These are phyloP conservation scores for Ophidiomyces ophidiicola DNA, from an alignment of 2,329 filamentous ascomycete genomes.

Conservation along the genomic window DNA sequence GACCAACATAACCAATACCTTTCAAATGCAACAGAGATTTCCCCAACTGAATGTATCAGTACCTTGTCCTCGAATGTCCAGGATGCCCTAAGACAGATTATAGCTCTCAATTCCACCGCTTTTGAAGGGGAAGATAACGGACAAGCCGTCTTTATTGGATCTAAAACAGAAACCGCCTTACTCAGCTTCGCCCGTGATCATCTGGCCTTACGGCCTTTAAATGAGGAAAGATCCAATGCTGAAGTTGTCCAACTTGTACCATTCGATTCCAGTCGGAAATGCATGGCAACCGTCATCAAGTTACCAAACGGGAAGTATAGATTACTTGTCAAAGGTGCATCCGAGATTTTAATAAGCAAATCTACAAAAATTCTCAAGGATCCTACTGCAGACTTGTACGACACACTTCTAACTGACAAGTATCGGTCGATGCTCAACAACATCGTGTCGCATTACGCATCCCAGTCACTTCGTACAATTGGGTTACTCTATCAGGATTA, in stretches of 20 bases:
- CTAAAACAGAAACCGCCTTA: constrained; percentile 65
- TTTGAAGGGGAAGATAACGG: constrained; percentile 55
- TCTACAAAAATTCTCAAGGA: constrained; percentile 25
- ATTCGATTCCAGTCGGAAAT: constrained; percentile 65
- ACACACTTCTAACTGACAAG: constrained; percentile 22
- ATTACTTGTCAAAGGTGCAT: constrained; percentile 38
- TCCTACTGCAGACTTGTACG: constrained; percentile 16
- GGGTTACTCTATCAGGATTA: constrained; percentile 63
- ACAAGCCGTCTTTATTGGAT: constrained; percentile 52
- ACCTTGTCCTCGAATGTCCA: constrained; percentile 43
- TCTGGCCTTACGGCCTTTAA: constrained; percentile 53
- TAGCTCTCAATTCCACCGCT: constrained; percentile 56
- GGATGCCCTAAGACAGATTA: constrained; percentile 49
- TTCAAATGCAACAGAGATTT: constrained; percentile 36
- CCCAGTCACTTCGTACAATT: constrained; percentile 61
- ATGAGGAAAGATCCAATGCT: constrained; percentile 50
- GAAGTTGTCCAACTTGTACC: constrained; percentile 57
- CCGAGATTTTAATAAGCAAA: constrained; percentile 35
- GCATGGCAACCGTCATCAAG: constrained; percentile 41
- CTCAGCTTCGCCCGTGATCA: constrained; percentile 56
- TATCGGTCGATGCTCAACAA: constrained; percentile 21
- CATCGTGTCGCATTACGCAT: constrained; percentile 33
- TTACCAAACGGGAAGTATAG: constrained; percentile 30
- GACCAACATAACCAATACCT: constrained; percentile 13
- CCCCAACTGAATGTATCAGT: constrained; percentile 43